phyloP scores from a whole-genome alignment of 2,329 filamentous ascomycete genomes.

The Trichoderma koningii region DNA sequence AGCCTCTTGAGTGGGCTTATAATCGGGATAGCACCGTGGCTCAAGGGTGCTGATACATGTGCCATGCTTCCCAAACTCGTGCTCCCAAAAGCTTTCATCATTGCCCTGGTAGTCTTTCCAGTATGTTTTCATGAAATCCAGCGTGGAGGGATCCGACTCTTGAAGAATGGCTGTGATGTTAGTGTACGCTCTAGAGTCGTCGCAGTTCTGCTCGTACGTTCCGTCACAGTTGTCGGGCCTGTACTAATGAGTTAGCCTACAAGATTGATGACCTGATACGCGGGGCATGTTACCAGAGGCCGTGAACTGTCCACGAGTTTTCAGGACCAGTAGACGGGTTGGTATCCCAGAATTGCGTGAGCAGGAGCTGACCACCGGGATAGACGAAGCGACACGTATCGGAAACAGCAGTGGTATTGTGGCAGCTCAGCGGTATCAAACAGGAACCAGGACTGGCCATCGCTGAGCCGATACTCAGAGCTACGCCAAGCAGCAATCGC shows the following conservation, averaged over 20 bases:
- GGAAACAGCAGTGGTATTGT: constrained; percentile 58
- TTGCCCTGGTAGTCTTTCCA: constrained; percentile 70
- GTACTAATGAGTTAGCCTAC: not conserved
- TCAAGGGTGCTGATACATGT: constrained; percentile 69
- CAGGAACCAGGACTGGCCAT: constrained; percentile 31
- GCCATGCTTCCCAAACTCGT: constrained; percentile 76
- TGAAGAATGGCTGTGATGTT: constrained; percentile 66
- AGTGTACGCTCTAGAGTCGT: constrained; percentile 59
- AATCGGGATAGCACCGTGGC: constrained; percentile 64
- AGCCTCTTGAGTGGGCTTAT: constrained; percentile 63
- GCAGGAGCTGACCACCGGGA: constrained; percentile 68
- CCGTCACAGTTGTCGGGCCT: constrained; percentile 67
- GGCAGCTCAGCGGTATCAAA: constrained; percentile 58
- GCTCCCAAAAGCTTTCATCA: constrained; percentile 68
- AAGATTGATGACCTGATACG: not conserved
- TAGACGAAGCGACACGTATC: constrained; percentile 71
- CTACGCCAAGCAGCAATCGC: not conserved
- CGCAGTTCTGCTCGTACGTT: constrained; percentile 67
- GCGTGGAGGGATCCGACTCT: constrained; percentile 54
- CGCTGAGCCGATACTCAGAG: not conserved
- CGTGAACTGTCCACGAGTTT: constrained; percentile 73
- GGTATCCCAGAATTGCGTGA: constrained; percentile 78
- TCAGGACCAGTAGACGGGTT: constrained; percentile 62
- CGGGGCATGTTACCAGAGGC: constrained; percentile 54
- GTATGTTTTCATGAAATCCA: constrained; percentile 68